phyloP scores from a whole-genome alignment of 2,329 filamentous ascomycete genomes.

The Talaromyces sp. region DNA sequence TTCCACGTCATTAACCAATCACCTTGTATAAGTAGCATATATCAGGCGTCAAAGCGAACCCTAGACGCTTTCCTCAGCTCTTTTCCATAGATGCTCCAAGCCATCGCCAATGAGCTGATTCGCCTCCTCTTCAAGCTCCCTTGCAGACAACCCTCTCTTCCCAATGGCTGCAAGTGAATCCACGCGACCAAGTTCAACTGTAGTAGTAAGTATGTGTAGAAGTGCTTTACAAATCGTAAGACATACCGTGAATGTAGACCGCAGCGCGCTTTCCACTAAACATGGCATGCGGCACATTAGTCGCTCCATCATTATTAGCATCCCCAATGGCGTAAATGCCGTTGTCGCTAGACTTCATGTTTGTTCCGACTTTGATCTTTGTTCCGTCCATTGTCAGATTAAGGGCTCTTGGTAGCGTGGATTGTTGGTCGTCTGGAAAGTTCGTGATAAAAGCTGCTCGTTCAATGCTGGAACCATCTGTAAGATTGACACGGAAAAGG shows the following conservation, averaged over 20 bases:
- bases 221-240: too few species aligned
- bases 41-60: too few species aligned
- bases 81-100: constrained; percentile 28
- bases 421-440: constrained; percentile 49
- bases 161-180: constrained; percentile 30
- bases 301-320: constrained; percentile 57
- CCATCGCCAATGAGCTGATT: constrained; percentile 30
- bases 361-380: constrained; percentile 45
- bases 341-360: constrained; percentile 51
- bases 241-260: constrained; percentile 57
- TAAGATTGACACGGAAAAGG: constrained; percentile 55
- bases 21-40: not conserved
- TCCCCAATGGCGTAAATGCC: constrained; percentile 61
- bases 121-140: constrained; percentile 29
- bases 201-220: not conserved
- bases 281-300: constrained; percentile 61
- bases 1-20: not conserved
- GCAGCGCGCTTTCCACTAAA: constrained; percentile 58
- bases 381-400: constrained; percentile 48
- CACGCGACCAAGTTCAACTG: constrained; percentile 34
- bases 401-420: constrained; percentile 46
- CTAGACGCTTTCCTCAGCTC: not conserved
- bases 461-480: constrained; percentile 43
- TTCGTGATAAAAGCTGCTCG: constrained; percentile 54
- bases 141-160: constrained; percentile 26